phyloP scores from a whole-genome alignment of 495 filamentous ascomycete genomes.

The Hypoxylon fuscum region DNA sequence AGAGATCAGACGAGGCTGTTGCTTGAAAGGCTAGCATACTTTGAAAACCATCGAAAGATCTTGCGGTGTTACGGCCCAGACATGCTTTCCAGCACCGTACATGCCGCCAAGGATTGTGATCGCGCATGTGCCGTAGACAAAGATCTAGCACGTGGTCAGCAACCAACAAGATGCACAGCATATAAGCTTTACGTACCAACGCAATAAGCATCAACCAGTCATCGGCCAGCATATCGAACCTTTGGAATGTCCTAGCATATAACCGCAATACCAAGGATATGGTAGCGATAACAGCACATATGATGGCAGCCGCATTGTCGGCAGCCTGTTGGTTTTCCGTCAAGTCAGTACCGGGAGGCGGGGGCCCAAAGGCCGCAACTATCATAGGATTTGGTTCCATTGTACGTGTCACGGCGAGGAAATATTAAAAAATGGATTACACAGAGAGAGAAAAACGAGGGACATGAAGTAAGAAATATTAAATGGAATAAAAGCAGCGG shows the following conservation, averaged over 20 bases:
- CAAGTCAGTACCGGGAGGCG: constrained; percentile 39
- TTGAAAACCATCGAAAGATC: constrained; percentile 30
- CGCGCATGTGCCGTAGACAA: constrained; percentile 44
- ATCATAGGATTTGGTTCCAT: constrained; percentile 30
- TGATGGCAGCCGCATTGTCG: constrained; percentile 29
- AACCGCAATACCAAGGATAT: constrained; percentile 48
- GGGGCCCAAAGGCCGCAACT: constrained; percentile 39
- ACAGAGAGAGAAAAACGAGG: constrained; percentile 8
- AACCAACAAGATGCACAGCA: constrained; percentile 3
- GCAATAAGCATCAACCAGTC: constrained; percentile 49
- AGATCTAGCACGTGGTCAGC: constrained; percentile 19
- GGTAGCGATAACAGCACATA: constrained; percentile 40
- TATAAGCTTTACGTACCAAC: constrained; percentile 34
- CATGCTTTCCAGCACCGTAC: constrained; percentile 42
- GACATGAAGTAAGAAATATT: constrained; percentile 9
- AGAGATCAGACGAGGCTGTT: background rate
- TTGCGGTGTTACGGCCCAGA: constrained; percentile 40
- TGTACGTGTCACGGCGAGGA: background rate
- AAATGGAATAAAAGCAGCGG: constrained; percentile 23
- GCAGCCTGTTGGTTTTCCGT: constrained; percentile 41
- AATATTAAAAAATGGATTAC: constrained; percentile 13
- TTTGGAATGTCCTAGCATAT: constrained; percentile 39
- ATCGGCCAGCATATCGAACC: constrained; percentile 44
- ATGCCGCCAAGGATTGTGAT: constrained; percentile 36
- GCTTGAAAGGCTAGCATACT: constrained; percentile 6